Percentiles rank a stretch among this genome's conserved stretches.
These are phyloP conservation scores for Vaccinium darrowii DNA, from an alignment of 148 eudicot genomes.

Conservation along the genomic window DNA sequence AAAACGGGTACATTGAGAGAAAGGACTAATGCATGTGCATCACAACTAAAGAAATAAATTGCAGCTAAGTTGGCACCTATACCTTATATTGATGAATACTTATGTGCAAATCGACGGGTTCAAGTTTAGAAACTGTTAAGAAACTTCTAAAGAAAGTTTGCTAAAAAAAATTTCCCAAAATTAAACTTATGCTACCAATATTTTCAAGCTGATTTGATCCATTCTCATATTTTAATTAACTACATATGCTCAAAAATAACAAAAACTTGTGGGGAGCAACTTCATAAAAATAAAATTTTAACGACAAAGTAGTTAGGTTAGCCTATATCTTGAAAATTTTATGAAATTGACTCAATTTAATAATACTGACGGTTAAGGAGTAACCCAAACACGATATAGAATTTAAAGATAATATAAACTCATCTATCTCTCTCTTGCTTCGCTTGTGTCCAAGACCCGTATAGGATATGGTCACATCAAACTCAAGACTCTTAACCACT, in stretches of 20 bases:
- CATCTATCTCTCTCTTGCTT: background rate
- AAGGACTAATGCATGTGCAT: no score
- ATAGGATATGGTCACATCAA: background rate
- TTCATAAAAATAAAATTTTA: background rate
- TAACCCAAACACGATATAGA: background rate
- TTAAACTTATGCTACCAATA: background rate
- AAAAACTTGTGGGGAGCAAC: constrained; percentile 1
- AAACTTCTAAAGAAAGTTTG: background rate
- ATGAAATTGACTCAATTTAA: constrained; percentile 3
- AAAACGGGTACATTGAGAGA: no score
- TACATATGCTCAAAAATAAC: background rate
- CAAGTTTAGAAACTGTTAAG: background rate
- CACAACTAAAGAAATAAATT: no score
- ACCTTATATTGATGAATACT: no score
- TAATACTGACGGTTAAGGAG: background rate
- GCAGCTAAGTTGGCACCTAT: no score
- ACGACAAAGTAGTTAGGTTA: constrained; percentile 12
- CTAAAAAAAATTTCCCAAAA: no score
- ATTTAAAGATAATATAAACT: background rate
- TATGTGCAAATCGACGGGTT: no score
- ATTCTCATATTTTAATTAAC: background rate
- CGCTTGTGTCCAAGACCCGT: background rate
- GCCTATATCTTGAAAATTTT: background rate
- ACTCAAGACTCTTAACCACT: no score
- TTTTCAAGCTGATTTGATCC: background rate